Conservation (phyloP, 164 flowering plant species). For the Annona squamosa region DNA sequence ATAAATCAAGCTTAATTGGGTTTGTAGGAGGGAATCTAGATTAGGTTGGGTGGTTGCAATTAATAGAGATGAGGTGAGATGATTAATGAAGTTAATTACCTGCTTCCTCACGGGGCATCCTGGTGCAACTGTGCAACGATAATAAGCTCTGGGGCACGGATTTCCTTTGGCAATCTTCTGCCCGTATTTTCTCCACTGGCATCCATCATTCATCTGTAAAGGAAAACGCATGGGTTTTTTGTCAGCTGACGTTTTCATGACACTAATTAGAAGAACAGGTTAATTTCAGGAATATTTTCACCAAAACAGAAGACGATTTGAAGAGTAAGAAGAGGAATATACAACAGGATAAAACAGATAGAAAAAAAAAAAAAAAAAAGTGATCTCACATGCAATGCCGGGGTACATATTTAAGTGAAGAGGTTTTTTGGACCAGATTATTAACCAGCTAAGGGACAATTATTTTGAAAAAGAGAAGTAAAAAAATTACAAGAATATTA, state of each 20-base stretch:
- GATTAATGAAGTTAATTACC: conserved; percentile 28
- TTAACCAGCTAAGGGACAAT: too few species aligned
- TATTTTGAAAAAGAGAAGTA: too few species aligned
- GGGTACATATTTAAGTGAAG: too few species aligned
- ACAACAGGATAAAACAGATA: too few species aligned
- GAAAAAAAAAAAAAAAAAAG: too few species aligned
- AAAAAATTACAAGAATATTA: too few species aligned
- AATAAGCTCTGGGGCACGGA: conserved; percentile 95
- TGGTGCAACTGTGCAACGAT: conserved; percentile 87
- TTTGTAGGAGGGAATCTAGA: neutral
- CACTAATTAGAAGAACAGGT: neutral
- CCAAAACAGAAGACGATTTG: too few species aligned
- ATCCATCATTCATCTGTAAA: conserved; percentile 89
- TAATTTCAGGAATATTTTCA: too few species aligned
- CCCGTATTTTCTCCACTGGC: conserved; percentile 98
- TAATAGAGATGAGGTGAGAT: neutral
- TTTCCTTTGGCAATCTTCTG: conserved; percentile 94
- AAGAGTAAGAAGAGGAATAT: too few species aligned
- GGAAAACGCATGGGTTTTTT: neutral
- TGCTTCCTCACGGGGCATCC: conserved; percentile 91
- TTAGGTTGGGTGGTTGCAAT: neutral
- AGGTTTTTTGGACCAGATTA: too few species aligned
- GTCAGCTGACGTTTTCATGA: neutral
- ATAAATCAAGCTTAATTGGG: neutral
- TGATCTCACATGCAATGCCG: too few species aligned